Percentiles rank a stretch among this genome's conserved stretches.
Evolutionary conservation across 495 filamentous ascomycete genomes (phyloP).

Genomic region (Neurospora hispaniola): DNA sequence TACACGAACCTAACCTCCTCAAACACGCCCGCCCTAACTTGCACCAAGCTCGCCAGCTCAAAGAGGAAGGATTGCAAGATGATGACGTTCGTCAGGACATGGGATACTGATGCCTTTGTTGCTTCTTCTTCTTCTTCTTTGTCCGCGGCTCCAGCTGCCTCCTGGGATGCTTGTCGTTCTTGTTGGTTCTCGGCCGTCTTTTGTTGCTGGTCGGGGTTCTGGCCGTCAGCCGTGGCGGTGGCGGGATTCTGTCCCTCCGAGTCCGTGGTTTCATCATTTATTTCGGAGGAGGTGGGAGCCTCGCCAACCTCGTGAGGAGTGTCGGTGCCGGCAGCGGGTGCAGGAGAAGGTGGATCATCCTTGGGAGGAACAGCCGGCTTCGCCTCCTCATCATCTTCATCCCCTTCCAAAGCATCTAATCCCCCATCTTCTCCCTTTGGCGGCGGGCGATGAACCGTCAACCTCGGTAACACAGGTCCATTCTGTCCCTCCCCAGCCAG

Average conservation of each 20-base stretch:
- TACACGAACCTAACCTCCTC: slow-evolving; percentile 60
- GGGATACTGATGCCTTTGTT: slow-evolving; percentile 54
- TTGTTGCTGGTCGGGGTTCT: background rate
- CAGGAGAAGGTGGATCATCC: background rate
- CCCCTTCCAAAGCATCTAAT: slow-evolving; percentile 11
- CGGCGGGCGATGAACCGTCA: slow-evolving; percentile 21
- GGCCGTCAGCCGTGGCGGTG: too few relatives aligned
- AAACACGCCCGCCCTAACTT: slow-evolving; percentile 77
- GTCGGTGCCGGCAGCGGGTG: background rate
- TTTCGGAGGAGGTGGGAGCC: too few relatives aligned
- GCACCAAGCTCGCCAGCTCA: slow-evolving; percentile 77
- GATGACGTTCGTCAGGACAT: slow-evolving; percentile 74
- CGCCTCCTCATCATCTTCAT: background rate
- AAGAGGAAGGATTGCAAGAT: slow-evolving; percentile 77
- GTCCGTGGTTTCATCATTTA: too few relatives aligned
- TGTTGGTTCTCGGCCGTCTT: background rate
- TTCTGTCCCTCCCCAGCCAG: slow-evolving; percentile 14
- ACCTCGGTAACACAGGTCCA: slow-evolving; percentile 16
- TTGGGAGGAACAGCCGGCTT: background rate
- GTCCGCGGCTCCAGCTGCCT: background rate
- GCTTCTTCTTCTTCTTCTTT: slow-evolving; percentile 27
- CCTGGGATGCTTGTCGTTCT: background rate
- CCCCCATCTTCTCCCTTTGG: slow-evolving; percentile 28
- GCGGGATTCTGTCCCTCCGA: too few relatives aligned
- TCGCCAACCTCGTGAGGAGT: too few relatives aligned